phyloP scores from a whole-genome alignment of 495 filamentous ascomycete genomes.

The Lindgomyces ingoldianus region DNA sequence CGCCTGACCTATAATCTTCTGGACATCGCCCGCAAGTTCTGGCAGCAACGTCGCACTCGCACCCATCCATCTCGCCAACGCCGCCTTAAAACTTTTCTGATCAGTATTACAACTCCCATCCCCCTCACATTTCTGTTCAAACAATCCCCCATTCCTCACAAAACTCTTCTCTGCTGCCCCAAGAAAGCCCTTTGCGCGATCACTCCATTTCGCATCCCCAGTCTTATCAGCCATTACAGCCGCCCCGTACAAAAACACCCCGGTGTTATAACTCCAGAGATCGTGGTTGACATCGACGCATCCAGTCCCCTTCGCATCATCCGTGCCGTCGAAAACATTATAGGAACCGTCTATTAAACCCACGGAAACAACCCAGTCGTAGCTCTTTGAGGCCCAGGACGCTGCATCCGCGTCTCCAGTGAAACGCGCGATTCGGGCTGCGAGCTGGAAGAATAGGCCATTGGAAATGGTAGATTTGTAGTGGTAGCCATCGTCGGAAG shows the following conservation, averaged over 20 bases:
- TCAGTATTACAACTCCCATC: slow-evolving; percentile 65
- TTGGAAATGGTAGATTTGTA: slow-evolving; percentile 72
- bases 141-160: slow-evolving; percentile 52
- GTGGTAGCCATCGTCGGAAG: slow-evolving; percentile 48
- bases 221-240: slow-evolving; percentile 20
- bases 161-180: slow-evolving; percentile 56
- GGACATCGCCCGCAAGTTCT: slow-evolving; percentile 55
- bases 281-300: slow-evolving; percentile 39
- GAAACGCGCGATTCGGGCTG: slow-evolving; percentile 68
- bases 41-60: slow-evolving; percentile 65
- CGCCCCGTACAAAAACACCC: slow-evolving; percentile 22
- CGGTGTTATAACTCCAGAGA: slow-evolving; percentile 26
- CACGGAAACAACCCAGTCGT: slow-evolving; percentile 62
- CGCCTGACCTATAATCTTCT: slow-evolving; percentile 56
- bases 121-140: slow-evolving; percentile 69
- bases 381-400: slow-evolving; percentile 68
- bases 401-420: slow-evolving; percentile 70
- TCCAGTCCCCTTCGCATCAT: slow-evolving; percentile 44
- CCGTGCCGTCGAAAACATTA: slow-evolving; percentile 61
- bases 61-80: slow-evolving; percentile 68
- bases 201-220: slow-evolving; percentile 40
- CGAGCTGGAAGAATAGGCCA: slow-evolving; percentile 69
- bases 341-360: slow-evolving; percentile 54
- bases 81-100: slow-evolving; percentile 71
- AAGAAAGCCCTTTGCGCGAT: slow-evolving; percentile 49